phyloP scores from a whole-genome alignment of 805 yeast genomes.

The Nakazawaea peltata region DNA sequence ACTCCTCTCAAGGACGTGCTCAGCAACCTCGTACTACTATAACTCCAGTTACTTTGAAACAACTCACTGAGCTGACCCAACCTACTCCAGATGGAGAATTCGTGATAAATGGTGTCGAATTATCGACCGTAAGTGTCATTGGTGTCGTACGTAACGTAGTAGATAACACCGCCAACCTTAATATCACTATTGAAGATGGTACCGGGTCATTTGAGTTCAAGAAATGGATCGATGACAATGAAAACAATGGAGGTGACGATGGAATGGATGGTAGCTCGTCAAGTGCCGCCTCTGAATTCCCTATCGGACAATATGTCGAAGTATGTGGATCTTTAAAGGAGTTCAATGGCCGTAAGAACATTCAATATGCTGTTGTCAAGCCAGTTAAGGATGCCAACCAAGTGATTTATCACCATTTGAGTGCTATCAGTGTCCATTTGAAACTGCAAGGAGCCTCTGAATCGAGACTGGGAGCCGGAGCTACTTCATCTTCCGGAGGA shows the following conservation, averaged over 20 bases:
- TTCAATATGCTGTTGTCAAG: slow-evolving; percentile 56
- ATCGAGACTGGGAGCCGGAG: slow-evolving; percentile 16
- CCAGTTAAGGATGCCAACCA: slow-evolving; percentile 58
- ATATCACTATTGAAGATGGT: slow-evolving; percentile 67
- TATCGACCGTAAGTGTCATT: slow-evolving; percentile 56
- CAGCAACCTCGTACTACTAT: slow-evolving; percentile 27
- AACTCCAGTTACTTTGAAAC: slow-evolving; percentile 70
- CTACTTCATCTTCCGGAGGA: slow-evolving; percentile 16
- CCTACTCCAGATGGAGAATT: slow-evolving; percentile 63
- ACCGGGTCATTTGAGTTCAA: slow-evolving; percentile 61
- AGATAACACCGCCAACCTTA: slow-evolving; percentile 47
- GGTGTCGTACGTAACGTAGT: slow-evolving; percentile 65
- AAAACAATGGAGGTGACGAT: slow-evolving; percentile 10
- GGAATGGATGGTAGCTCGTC: slow-evolving; percentile 20
- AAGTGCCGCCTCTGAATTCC: slow-evolving; percentile 28
- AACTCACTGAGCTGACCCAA: slow-evolving; percentile 54
- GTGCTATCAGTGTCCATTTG: slow-evolving; percentile 53
- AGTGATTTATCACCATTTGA: slow-evolving; percentile 58
- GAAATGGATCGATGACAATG: slow-evolving; percentile 50
- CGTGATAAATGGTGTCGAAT: slow-evolving; percentile 47
- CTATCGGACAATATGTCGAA: slow-evolving; percentile 50
- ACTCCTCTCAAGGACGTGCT: slow-evolving; percentile 18
- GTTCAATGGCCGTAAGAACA: slow-evolving; percentile 53
- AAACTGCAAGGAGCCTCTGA: slow-evolving; percentile 40
- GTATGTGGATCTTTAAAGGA: slow-evolving; percentile 51